Evolutionary conservation across 108 stramenopile genomes (phyloP), one percentile per base, ranked within the genome.

Genomic region (Stephanodiscus triporus): DNA sequence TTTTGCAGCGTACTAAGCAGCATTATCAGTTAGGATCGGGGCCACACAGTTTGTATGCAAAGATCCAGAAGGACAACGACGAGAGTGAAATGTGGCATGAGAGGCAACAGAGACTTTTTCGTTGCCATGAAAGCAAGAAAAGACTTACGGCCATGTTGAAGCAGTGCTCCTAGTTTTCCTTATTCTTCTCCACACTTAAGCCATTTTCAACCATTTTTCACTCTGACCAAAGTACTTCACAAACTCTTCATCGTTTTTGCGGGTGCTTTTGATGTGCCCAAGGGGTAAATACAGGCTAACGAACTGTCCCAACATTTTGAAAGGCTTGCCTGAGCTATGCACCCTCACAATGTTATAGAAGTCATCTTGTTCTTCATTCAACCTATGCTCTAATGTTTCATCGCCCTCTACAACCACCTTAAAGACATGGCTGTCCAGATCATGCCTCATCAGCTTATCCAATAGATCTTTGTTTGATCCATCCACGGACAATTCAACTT

Each of bases 211-310:
- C 94, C 94, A 95, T 53, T 92, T 92, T 40, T 85, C 75, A 23
- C 83, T 85, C 19, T 53, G 47, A 16, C 43, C 56, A 42, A 88
- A 84, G 55, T 71, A 63, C 50, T 72, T 47, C 13, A 86, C 58
- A 66, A 95, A 95, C 38, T 91, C 90, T 65, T 86, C 81, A 68
- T 95, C 94, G 64, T 80, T 77, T 27, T 82, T 83, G 78, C 70
- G 80, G 9, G 94, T 91, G 63, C 88, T 89, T 66, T 95, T 95
- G 53, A 95, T 84, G 69, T 95, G 94, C 20, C 94, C 94, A 40
- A 92, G 63, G 14, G 87, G 85, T 53, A 95, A 80, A 58, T 86
- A 88, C 34, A 87, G 65, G 49, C 86, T 88, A 10, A 88, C 68
- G 68, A 95, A 95, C n/a, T 92, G 86, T 9, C 91, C 91, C 6